phyloP scores from a whole-genome alignment of 2,329 filamentous ascomycete species.

The Hypomyces rosellus region DNA sequence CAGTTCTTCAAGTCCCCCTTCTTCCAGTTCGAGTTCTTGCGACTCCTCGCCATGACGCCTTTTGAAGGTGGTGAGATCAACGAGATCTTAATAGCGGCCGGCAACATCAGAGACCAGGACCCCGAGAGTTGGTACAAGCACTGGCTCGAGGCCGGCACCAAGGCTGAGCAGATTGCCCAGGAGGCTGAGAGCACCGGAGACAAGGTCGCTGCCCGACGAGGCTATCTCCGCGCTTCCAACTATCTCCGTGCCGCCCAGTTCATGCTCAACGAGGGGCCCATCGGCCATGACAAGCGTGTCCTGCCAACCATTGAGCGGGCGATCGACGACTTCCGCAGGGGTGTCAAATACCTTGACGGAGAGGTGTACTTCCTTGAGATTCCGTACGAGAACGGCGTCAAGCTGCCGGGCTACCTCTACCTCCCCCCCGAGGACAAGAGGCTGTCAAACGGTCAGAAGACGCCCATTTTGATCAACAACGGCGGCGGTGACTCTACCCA shows the following conservation, averaged over 20 bases:
- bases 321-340: constrained; percentile 21
- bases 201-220: constrained; percentile 24
- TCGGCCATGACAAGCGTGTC: constrained; percentile 21
- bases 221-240: constrained; percentile 35
- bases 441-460: constrained; percentile 18
- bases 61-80: background rate
- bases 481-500: constrained; percentile 32
- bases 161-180: constrained; percentile 27
- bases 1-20: background rate
- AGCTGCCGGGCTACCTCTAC: constrained; percentile 32
- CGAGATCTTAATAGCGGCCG: constrained; percentile 18
- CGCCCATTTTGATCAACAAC: constrained; percentile 28
- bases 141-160: constrained; percentile 25
- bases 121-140: constrained; percentile 33
- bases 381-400: constrained; percentile 28
- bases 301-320: constrained; percentile 20
- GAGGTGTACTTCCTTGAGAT: constrained; percentile 27
- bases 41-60: background rate
- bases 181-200: constrained; percentile 26
- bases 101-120: constrained; percentile 31
- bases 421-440: constrained; percentile 22
- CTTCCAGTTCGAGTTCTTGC: background rate
- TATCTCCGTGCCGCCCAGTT: constrained; percentile 33
- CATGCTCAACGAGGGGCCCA: constrained; percentile 19
- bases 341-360: constrained; percentile 23